These are phyloP conservation scores for Chlamydomonas schloesseri DNA, from an alignment of 139 green algal species.

Conservation along the genomic window DNA sequence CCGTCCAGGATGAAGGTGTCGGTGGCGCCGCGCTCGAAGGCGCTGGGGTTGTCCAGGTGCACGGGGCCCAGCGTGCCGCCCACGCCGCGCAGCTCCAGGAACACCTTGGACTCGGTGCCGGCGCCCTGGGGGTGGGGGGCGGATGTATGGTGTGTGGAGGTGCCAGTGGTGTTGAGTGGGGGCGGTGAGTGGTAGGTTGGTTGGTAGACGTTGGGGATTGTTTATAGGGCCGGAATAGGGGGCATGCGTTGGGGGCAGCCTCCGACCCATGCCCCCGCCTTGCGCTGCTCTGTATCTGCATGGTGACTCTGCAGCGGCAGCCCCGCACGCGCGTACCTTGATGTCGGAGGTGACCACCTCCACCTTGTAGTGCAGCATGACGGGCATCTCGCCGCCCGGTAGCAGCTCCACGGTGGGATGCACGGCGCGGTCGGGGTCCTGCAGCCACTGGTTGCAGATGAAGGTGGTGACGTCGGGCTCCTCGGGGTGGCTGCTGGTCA, in stretches of 20 bases:
- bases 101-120: constrained; percentile 62
- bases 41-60: constrained; percentile 58
- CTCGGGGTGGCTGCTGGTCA: constrained; percentile 45
- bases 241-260: not conserved
- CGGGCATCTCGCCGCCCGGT: constrained; percentile 33
- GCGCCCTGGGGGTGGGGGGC: constrained; percentile 33
- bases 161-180: not conserved
- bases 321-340: constrained; percentile 28
- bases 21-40: constrained; percentile 58
- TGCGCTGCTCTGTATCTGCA: too few species aligned
- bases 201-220: too few species aligned
- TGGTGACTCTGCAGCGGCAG: too few species aligned
- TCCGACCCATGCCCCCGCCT: too few species aligned
- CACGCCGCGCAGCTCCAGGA: constrained; percentile 54
- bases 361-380: constrained; percentile 40
- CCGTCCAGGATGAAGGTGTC: constrained; percentile 52
- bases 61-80: constrained; percentile 50
- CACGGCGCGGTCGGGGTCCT: constrained; percentile 39
- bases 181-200: not conserved
- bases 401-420: constrained; percentile 58
- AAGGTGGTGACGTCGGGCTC: constrained; percentile 34
- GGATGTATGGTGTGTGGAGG: not conserved
- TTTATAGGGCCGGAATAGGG: too few species aligned
- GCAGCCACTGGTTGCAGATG: constrained; percentile 47
- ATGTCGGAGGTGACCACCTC: constrained; percentile 62